These are phyloP conservation scores for Akanthomyces muscarius DNA, from an alignment of 2,329 filamentous ascomycete genomes.

Conservation along the genomic window DNA sequence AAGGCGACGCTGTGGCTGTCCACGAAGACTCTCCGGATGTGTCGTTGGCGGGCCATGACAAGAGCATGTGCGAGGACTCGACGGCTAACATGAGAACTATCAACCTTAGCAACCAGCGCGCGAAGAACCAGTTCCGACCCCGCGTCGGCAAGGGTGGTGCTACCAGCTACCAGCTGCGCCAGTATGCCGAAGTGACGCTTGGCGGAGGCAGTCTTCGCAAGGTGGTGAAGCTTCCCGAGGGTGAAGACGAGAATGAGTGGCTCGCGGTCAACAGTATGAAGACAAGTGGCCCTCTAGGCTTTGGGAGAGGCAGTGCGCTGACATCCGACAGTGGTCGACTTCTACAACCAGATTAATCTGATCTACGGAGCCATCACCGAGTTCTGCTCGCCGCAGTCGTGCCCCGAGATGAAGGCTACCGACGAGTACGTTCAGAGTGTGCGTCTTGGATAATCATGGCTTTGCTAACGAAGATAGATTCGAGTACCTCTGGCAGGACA, in stretches of 20 bases:
- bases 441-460: not conserved
- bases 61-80: constrained; percentile 12
- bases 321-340: constrained; percentile 79
- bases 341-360: constrained; percentile 99
- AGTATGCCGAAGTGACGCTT: constrained; percentile 96
- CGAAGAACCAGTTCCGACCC: constrained; percentile 86
- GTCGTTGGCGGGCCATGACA: constrained; percentile 8
- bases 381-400: constrained; percentile 95
- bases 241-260: constrained; percentile 98
- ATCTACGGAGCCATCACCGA: constrained; percentile 98
- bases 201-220: constrained; percentile 93
- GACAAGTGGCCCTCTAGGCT: not conserved
- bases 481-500: constrained; percentile 98
- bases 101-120: constrained; percentile 70
- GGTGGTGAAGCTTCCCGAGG: constrained; percentile 93
- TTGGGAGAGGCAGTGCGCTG: not conserved
- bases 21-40: constrained; percentile 25
- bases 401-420: constrained; percentile 99
- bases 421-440: constrained; percentile 67
- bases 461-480: constrained; percentile 54
- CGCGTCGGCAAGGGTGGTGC: constrained; percentile 83
- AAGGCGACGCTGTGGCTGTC: constrained; percentile 31
- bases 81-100: constrained; percentile 29
- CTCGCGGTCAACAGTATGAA: constrained; percentile 86
- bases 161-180: constrained; percentile 85